These are phyloP conservation scores for Moricandia moricandioides DNA, from an alignment of 345 rosid genomes.

Conservation along the genomic window DNA sequence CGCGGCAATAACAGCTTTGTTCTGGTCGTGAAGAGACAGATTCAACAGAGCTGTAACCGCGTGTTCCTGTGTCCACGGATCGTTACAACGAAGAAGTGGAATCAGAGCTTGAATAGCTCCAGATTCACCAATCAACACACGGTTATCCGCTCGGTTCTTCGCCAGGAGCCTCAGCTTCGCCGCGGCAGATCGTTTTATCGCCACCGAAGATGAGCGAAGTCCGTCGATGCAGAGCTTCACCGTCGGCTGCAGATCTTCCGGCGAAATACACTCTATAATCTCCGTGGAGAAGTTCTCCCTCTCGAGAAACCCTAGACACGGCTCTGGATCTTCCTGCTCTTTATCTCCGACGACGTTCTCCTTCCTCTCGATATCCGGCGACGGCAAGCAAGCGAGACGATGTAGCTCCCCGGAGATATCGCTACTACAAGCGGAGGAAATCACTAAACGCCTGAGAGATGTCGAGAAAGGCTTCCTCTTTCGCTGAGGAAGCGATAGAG, in stretches of 20 bases:
- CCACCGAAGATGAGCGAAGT: neutral
- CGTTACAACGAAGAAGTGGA: neutral
- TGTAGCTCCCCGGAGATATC: slow-evolving; percentile 94
- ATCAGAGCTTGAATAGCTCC: neutral
- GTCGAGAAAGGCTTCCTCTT: slow-evolving; percentile 55
- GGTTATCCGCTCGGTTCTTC: neutral
- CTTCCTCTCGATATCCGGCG: slow-evolving; percentile 30
- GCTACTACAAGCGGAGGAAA: slow-evolving; percentile 75
- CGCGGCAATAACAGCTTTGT: neutral
- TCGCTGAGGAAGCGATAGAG: slow-evolving; percentile 40
- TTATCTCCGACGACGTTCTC: slow-evolving; percentile 23
- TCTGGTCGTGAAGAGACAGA: neutral
- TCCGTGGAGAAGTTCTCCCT: neutral
- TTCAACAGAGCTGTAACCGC: neutral
- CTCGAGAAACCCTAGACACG: neutral
- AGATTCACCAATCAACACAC: neutral
- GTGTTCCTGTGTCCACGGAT: neutral
- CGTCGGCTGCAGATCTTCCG: neutral
- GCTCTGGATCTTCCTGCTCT: slow-evolving; percentile 15
- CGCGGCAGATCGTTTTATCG: neutral
- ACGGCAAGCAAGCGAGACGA: slow-evolving; percentile 76
- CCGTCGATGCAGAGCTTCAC: slow-evolving; percentile 1
- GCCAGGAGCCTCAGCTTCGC: neutral
- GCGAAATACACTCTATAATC: neutral
- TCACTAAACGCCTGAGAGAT: slow-evolving; percentile 82